Evolutionary conservation across 352 stramenopile genomes (phyloP).

Genomic region (Globisporangium paroecandrum): DNA sequence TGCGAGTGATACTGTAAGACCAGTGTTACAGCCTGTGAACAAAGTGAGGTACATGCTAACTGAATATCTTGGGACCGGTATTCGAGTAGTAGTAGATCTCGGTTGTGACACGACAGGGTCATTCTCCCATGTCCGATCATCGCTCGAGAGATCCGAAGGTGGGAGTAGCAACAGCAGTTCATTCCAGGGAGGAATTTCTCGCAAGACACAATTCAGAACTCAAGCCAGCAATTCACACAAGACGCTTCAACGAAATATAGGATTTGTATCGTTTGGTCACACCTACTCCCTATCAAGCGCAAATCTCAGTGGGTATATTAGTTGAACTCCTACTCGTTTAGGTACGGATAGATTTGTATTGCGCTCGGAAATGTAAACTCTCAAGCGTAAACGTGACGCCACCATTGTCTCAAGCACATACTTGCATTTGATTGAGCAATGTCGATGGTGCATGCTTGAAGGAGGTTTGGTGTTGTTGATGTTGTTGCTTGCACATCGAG

Average conservation of each 20-base stretch:
- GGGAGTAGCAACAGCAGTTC: neutral
- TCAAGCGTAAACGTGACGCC: neutral
- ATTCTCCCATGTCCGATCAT: neutral
- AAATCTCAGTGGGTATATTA: neutral
- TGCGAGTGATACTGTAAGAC: neutral
- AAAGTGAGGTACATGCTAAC: neutral
- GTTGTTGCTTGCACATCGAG: no score
- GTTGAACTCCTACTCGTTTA: neutral
- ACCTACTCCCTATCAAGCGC: no score
- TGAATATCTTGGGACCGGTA: neutral
- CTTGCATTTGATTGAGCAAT: neutral
- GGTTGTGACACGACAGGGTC: neutral
- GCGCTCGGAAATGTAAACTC: neutral
- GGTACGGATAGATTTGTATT: neutral
- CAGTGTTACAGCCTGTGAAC: neutral
- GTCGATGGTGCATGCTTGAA: neutral
- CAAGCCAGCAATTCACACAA: neutral
- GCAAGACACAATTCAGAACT: neutral
- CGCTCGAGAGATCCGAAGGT: neutral
- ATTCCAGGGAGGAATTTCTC: neutral
- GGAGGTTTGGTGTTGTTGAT: neutral
- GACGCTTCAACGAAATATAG: neutral
- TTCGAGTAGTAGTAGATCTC: neutral
- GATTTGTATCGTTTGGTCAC: neutral
- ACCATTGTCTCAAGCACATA: neutral